Evolutionary conservation across 1,284 basidiomycete genomes (phyloP), one percentile per base, ranked within the genome.

Genomic region (Naganishia albida): DNA sequence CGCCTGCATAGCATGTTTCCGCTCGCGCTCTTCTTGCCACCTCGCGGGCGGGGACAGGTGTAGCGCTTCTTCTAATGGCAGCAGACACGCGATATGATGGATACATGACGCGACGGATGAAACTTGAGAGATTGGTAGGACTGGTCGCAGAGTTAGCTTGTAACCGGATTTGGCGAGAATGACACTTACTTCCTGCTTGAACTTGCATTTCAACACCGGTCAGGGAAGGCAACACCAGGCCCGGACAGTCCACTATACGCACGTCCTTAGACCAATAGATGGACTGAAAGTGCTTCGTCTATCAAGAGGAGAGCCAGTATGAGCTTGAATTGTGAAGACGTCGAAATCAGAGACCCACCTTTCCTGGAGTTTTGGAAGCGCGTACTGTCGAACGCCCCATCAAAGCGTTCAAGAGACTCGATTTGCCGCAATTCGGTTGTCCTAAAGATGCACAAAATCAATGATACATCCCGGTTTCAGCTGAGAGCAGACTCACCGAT

Each of bases 261-360:
- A 94, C 83, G 67, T 90, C 87, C 1, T 82, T 79, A 48, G 87
- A 90, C 88, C 88, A 93, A 76, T 88, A 93, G 54, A 92, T 84
- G 0, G 93, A 94, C 77, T 95, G 91, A 75, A 92, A 93, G 74
- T 94, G 91, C 77, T 93, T 95, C 2, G 91, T 95, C 89, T 91
- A 69, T 6, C 18, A 15, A 7, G 42, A 54, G 26, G 28, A 49
- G 51, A 52, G 30, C 8, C 20, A 39, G 30, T 16, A 26, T 66
- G 16, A 39, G 46, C 28, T 43, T 40, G 23, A 43, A 25, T 6
- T 28, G 15, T 15, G 6, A 2, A 53, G 23, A 18, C 38, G 13
- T 26, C 26, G 48, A 3, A 49, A 8, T 20, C n/a, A 7, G 10
- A 13, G 2, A 67, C 73, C 66, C 20, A 74, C 76, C 83, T 96